Base-by-base conservation (phyloP, 495 filamentous ascomycete genomes). In the Paragyromitra xinjiangensis region DNA sequence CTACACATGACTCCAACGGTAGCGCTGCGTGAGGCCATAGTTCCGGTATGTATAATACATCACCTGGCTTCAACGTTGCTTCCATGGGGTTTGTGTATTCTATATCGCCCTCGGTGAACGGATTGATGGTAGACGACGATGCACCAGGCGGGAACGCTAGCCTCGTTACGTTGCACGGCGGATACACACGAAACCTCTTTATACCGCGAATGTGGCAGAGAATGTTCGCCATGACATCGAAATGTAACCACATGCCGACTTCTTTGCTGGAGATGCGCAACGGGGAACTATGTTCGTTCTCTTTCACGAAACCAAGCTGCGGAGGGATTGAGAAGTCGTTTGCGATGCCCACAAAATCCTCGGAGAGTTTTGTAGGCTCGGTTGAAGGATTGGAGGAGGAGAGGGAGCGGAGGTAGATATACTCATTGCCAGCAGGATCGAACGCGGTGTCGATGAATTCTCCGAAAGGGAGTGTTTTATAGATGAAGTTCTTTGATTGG, bases 231-330 rank as follows among this genome's bases (percentile, higher is more conserved):
- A 96, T 94, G 84, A 92, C 91, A 83, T 97, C 93, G 85, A 94
- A 97, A 83, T 97, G 93, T 34, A 97, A 86, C 94, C 94, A 97
- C 89, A 98, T 93, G 34, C 88, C 90, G 3, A 96, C 93, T 8
- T 71, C 77, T 0, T 89, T 90, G 1, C 93, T 92, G 14, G 92
- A 94, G 53, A 97, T 90, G 34, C 94, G 86, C 29, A 97, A 83
- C 0, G 93, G 90, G 0, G 92, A 93, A 81, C 92, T 95, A 81
- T 96, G 93, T n/a, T 87, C 84, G 75, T 90, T 89, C 26, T 88
- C 84, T 1, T 81, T 81, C 2, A 91, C 89, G n/a, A 87, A 83
- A 1, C 84, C 83, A 34, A 97, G 84, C 63, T 89, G 85, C 9
- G 87, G 82, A 11, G 94, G 93, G 5, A 97, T 84, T 29, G 83